Conservation (phyloP, 1,284 basidiomycete genomes). For the Volvariella surrecta region DNA sequence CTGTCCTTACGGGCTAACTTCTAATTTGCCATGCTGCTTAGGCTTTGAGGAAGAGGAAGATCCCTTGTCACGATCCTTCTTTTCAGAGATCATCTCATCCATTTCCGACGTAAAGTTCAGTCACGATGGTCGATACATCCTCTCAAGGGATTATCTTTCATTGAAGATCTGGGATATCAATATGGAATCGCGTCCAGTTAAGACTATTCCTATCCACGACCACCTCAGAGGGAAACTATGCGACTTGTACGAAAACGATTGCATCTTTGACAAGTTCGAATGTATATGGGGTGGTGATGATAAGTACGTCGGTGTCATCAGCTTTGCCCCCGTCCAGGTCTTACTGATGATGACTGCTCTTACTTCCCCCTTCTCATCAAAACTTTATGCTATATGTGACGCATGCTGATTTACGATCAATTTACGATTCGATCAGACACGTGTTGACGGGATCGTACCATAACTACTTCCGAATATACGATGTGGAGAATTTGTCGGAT, state of each 20-base stretch:
- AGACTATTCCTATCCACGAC: slow-evolving; percentile 98
- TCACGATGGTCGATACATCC: slow-evolving; percentile 92
- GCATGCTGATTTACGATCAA: slow-evolving; percentile 9
- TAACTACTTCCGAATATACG: slow-evolving; percentile 99
- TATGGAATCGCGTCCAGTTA: slow-evolving; percentile 95
- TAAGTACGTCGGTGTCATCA: slow-evolving; percentile 53
- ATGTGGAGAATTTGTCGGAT: slow-evolving; percentile 85
- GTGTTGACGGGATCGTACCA: slow-evolving; percentile 98
- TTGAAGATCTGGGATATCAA: slow-evolving; percentile 99
- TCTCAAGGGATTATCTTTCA: slow-evolving; percentile 95
- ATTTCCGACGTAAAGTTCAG: slow-evolving; percentile 99
- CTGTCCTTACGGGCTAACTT: slow-evolving; percentile 8
- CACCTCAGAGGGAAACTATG: slow-evolving; percentile 96
- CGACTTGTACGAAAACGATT: slow-evolving; percentile 99
- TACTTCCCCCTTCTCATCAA: background rate
- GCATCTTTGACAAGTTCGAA: slow-evolving; percentile 99
- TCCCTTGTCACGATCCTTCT: slow-evolving; percentile 95
- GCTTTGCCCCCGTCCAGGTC: slow-evolving; percentile 2
- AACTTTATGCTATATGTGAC: background rate
- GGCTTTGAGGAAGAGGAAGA: slow-evolving; percentile 99
- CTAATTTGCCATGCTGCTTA: slow-evolving; percentile 23
- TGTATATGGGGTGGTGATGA: slow-evolving; percentile 95
- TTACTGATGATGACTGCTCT: no score
- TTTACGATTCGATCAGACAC: slow-evolving; percentile 49
- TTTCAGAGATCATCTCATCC: slow-evolving; percentile 99